A percentile compares a stretch with the other conserved stretches of the same genome.
phyloP scores from a whole-genome alignment of 805 yeast genomes.

The Pichia occidentalis region DNA sequence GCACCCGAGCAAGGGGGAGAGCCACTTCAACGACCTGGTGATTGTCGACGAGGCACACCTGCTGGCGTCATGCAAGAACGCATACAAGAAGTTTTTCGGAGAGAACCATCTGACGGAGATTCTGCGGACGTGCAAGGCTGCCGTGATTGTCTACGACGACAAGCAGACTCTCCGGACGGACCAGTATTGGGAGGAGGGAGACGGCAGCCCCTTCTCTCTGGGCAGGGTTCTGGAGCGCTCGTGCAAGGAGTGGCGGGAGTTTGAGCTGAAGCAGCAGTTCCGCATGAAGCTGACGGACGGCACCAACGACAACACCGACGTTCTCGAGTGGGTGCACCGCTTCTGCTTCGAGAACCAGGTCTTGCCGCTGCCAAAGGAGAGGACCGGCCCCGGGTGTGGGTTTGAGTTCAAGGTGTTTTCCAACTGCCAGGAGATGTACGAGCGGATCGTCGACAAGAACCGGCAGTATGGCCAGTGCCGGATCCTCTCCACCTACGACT shows the following conservation, averaged over 20 bases:
- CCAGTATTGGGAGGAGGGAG: constrained; percentile 34
- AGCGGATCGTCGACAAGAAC: constrained; percentile 27
- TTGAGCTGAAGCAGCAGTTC: constrained; percentile 33
- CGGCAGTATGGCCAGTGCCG: constrained; percentile 35
- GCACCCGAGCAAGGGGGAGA: constrained; percentile 8
- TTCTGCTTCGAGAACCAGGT: constrained; percentile 32
- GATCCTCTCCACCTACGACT: constrained; percentile 39
- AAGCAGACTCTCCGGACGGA: constrained; percentile 42
- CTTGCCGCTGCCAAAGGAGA: constrained; percentile 28
- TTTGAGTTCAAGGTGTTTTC: constrained; percentile 33
- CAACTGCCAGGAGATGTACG: constrained; percentile 37
- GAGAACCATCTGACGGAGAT: constrained; percentile 39
- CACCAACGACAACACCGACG: constrained; percentile 26
- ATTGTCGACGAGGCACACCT: constrained; percentile 43
- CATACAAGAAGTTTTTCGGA: constrained; percentile 38
- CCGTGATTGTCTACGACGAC: constrained; percentile 39
- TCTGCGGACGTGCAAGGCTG: constrained; percentile 32
- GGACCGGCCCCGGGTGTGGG: constrained; percentile 9
- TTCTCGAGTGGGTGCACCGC: constrained; percentile 35
- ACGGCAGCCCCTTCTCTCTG: constrained; percentile 40
- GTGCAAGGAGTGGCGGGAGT: neutral
- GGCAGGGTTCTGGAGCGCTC: neutral
- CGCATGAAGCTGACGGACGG: constrained; percentile 28
- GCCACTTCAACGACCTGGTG: constrained; percentile 31
- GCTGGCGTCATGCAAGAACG: constrained; percentile 37